These are phyloP conservation scores for Boechera divaricarpa DNA, from an alignment of 345 rosid genomes.

Conservation along the genomic window DNA sequence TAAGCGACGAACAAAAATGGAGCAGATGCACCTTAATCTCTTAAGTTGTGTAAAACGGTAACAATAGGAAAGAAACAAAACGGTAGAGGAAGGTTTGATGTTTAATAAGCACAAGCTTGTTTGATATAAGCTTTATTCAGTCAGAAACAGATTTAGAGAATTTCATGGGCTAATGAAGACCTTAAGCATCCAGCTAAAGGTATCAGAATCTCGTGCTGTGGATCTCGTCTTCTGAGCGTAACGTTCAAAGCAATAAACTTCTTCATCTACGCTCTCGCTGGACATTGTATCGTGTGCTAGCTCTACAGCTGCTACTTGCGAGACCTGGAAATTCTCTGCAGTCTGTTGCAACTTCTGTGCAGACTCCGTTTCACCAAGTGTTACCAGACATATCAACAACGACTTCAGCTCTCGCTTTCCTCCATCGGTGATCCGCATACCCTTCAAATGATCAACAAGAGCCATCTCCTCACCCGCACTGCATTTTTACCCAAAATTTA, in stretches of 20 bases:
- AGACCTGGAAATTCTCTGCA: conserved; percentile 75
- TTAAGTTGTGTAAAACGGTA: not conserved
- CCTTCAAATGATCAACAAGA: conserved; percentile 89
- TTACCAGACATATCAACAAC: conserved; percentile 70
- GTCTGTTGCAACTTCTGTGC: conserved; percentile 74
- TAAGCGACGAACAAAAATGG: conserved; percentile 13
- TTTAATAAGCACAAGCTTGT: conserved; percentile 8
- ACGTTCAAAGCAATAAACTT: conserved; percentile 59
- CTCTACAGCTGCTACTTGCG: conserved; percentile 79
- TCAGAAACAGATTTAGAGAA: not conserved
- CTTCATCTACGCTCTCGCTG: conserved; percentile 62
- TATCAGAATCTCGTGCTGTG: conserved; percentile 55
- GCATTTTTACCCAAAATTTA: conserved; percentile 41
- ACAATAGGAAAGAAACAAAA: not conserved
- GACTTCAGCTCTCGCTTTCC: conserved; percentile 83
- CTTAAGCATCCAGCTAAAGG: conserved; percentile 75
- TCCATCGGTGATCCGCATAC: conserved; percentile 73
- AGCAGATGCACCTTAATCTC: conserved; percentile 19
- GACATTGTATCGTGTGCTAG: conserved; percentile 77
- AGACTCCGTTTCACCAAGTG: conserved; percentile 67
- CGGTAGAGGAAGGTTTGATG: conserved; percentile 25
- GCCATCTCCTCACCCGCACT: conserved; percentile 98
- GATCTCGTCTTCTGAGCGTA: conserved; percentile 51
- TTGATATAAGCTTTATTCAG: conserved; percentile 4
- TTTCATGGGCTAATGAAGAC: conserved; percentile 63